These are phyloP conservation scores for Trichoderma semiorbis DNA, from an alignment of 2,329 filamentous ascomycete species.

Conservation along the genomic window DNA sequence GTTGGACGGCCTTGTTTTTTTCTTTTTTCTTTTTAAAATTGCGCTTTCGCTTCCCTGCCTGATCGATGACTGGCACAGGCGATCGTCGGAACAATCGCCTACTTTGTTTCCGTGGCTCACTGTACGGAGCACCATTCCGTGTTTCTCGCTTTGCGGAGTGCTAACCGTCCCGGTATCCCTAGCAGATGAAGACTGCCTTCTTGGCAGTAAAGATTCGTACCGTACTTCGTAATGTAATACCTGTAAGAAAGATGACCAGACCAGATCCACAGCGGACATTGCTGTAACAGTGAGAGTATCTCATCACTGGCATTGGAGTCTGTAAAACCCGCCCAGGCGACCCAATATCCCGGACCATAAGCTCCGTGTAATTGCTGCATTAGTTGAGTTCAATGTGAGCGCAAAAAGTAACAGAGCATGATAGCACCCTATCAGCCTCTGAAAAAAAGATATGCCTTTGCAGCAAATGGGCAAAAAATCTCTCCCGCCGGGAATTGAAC, in stretches of 20 bases:
- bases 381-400: background rate
- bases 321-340: background rate
- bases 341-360: background rate
- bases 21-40: background rate
- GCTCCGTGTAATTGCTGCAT: background rate
- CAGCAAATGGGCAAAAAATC: background rate
- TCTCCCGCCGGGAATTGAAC: constrained; percentile 26
- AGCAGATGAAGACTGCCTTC: background rate
- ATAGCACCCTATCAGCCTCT: background rate
- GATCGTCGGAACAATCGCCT: constrained; percentile 1
- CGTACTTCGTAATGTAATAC: background rate
- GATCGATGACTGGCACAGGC: background rate
- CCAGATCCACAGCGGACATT: background rate
- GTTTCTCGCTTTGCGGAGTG: background rate
- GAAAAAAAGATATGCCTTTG: background rate
- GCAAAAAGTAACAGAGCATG: background rate
- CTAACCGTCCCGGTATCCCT: background rate
- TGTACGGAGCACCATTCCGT: background rate
- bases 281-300: background rate
- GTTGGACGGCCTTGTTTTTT: background rate
- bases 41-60: background rate
- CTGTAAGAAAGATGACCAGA: background rate
- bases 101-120: background rate
- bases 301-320: background rate
- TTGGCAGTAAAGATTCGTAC: background rate